These are phyloP conservation scores for Grigorovia transvaalensis DNA, from an alignment of 805 yeast genomes.

Conservation along the genomic window DNA sequence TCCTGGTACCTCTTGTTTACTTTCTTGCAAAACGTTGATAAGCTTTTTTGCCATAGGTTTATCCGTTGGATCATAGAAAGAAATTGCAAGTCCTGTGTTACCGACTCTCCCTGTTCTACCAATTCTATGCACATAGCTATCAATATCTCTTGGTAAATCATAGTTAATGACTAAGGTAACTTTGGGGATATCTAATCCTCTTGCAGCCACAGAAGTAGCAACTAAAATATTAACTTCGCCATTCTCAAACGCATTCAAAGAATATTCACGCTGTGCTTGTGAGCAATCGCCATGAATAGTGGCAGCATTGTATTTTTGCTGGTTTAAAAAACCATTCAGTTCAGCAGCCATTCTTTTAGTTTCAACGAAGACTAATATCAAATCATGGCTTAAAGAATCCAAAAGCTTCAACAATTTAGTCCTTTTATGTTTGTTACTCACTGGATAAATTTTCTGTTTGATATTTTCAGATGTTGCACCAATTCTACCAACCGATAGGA, in stretches of 20 bases:
- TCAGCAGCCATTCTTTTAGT: slow-evolving; percentile 97
- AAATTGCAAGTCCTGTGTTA: slow-evolving; percentile 94
- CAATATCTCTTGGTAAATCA: slow-evolving; percentile 92
- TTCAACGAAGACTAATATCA: slow-evolving; percentile 90
- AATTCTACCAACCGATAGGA: slow-evolving; percentile 94
- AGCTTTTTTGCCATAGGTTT: slow-evolving; percentile 77
- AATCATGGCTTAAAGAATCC: slow-evolving; percentile 65
- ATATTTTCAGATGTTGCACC: slow-evolving; percentile 98
- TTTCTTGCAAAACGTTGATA: slow-evolving; percentile 77
- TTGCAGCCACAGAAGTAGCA: slow-evolving; percentile 98
- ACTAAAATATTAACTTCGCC: slow-evolving; percentile 90
- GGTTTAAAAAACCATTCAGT: slow-evolving; percentile 78
- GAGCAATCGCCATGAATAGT: slow-evolving; percentile 98
- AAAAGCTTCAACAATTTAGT: slow-evolving; percentile 79
- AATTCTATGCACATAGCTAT: slow-evolving; percentile 97
- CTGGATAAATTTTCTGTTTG: slow-evolving; percentile 83
- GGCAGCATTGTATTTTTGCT: slow-evolving; percentile 87
- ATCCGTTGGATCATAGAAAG: slow-evolving; percentile 93
- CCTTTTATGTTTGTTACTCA: slow-evolving; percentile 86
- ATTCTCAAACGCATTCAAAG: slow-evolving; percentile 79
- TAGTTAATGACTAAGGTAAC: slow-evolving; percentile 95
- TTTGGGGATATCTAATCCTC: slow-evolving; percentile 99
- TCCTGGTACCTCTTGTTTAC: slow-evolving; percentile 92
- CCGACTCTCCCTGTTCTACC: slow-evolving; percentile 99
- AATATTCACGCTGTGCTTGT: slow-evolving; percentile 94